phyloP scores from a whole-genome alignment of 2,329 filamentous ascomycete species.

The Aureobasidium sp. region DNA sequence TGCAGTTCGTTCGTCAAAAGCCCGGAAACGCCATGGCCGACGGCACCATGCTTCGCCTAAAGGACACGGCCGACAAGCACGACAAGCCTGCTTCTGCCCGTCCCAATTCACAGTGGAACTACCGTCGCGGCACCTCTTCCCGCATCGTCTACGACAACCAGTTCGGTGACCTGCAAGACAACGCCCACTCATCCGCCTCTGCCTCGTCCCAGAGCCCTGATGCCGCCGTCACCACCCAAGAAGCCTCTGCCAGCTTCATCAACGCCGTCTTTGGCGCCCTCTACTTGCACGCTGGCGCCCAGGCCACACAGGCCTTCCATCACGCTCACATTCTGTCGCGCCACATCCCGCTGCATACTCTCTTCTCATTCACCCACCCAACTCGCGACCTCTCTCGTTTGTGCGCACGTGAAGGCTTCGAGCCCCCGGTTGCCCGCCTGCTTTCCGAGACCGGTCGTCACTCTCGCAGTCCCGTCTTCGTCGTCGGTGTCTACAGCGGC shows the following conservation, averaged over 20 bases:
- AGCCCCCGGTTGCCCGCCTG: slow-evolving; percentile 74
- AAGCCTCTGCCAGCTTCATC: slow-evolving; percentile 67
- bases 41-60: slow-evolving; percentile 21
- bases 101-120: slow-evolving; percentile 43
- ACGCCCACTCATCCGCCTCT: background rate
- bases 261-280: slow-evolving; percentile 75
- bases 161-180: slow-evolving; percentile 55
- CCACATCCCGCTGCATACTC: slow-evolving; percentile 45
- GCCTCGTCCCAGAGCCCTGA: background rate
- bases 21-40: slow-evolving; percentile 33
- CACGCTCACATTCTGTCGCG: slow-evolving; percentile 63
- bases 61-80: slow-evolving; percentile 24
- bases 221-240: slow-evolving; percentile 38
- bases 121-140: slow-evolving; percentile 63
- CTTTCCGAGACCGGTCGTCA: slow-evolving; percentile 82
- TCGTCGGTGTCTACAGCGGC: slow-evolving; percentile 90
- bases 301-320: slow-evolving; percentile 74
- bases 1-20: slow-evolving; percentile 60
- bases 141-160: slow-evolving; percentile 74
- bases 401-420: slow-evolving; percentile 83
- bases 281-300: slow-evolving; percentile 74
- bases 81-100: slow-evolving; percentile 27
- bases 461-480: slow-evolving; percentile 79
- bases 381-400: slow-evolving; percentile 74
- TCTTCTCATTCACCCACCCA: slow-evolving; percentile 80